A percentile compares a stretch with the other conserved stretches of the same genome.
phyloP scores from a whole-genome alignment of 768 basidiomycete species.

The Leccinum uliginosum region DNA sequence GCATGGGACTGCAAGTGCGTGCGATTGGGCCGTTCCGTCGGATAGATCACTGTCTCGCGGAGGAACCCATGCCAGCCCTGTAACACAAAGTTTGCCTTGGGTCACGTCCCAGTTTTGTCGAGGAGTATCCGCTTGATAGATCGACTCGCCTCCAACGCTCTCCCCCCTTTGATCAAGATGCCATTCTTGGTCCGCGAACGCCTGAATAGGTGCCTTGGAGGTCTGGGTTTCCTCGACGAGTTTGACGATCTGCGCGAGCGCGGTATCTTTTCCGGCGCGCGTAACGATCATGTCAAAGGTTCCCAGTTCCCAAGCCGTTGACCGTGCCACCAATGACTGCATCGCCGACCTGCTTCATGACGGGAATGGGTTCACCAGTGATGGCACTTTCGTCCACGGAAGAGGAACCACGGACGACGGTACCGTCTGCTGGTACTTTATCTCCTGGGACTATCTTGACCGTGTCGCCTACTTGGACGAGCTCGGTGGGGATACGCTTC shows the following conservation, averaged over 20 bases:
- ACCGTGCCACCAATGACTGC: constrained; percentile 94
- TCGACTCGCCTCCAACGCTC: constrained; percentile 88
- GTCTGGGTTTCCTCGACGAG: constrained; percentile 98
- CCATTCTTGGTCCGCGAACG: constrained; percentile 94
- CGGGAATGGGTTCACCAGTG: constrained; percentile 90
- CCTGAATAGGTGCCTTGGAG: constrained; percentile 96
- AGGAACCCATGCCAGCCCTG: constrained; percentile 71
- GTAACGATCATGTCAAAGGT: constrained; percentile 96
- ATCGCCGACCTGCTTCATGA: constrained; percentile 80
- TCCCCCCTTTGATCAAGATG: constrained; percentile 96
- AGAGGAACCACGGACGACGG: constrained; percentile 79
- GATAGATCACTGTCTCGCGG: constrained; percentile 21
- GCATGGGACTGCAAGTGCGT: constrained; percentile 29
- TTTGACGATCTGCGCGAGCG: constrained; percentile 91
- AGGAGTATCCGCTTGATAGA: constrained; percentile 77
- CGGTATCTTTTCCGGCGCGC: constrained; percentile 94
- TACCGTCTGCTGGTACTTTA: constrained; percentile 94
- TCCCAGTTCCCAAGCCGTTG: constrained; percentile 91
- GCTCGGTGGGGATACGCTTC: constrained; percentile 89
- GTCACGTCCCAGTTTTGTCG: constrained; percentile 99
- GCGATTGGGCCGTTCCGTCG: constrained; percentile 10
- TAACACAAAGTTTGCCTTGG: constrained; percentile 83
- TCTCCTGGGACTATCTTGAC: constrained; percentile 96
- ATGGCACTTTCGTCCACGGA: constrained; percentile 94
- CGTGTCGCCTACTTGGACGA: constrained; percentile 90